Evolutionary conservation across 495 filamentous ascomycete genomes (phyloP), one percentile per base, ranked within the genome.

Genomic region (Penicillium fimorum): DNA sequence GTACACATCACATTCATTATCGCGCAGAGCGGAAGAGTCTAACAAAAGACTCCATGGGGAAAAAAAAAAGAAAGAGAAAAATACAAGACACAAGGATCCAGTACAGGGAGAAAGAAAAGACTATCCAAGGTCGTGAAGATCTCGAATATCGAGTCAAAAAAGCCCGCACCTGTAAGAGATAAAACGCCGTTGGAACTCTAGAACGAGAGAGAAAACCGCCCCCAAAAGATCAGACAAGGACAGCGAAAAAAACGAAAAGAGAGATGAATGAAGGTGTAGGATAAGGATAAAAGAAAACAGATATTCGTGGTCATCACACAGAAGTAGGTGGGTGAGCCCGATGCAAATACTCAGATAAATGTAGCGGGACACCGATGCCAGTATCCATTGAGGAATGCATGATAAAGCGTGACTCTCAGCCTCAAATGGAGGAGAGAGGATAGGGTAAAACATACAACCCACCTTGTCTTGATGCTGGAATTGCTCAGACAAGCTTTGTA

Each of bases 101-200:
- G 37, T 24, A 46, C 42, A 46, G 32, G 29, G 52, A 29, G 33
- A 22, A 17, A 32, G 13, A 24, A 50, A 29, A 13, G n/a, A 44
- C 22, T 37, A 38, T 46, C 50, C 52, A 54, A 45, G 41, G 11
- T 12, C 30, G 10, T 38, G 11, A 20, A 53, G 12, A 45, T 37
- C 20, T 38, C 30, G 29, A 37, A 37, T 5, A 9, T 12, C 32
- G 42, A 37, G 18, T 8, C 30, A 22, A 27, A 47, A 53, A 46
- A 54, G 22, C 33, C 43, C 52, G 18, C 32, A 47, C 51, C 20
- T 50, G 18, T 30, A 57, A 48, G 54, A 56, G 22, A 60, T 56
- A 43, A 24, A 62, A 66, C 61, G 65, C 65, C 65, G 33, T 58
- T 32, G 54, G 41, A 57, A 48, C 41, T 68, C 64, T 62, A 60